Evolutionary conservation across 1,139 yeast genomes (phyloP), one percentile per base, ranked within the genome.

Genomic region (Candida sp.): DNA sequence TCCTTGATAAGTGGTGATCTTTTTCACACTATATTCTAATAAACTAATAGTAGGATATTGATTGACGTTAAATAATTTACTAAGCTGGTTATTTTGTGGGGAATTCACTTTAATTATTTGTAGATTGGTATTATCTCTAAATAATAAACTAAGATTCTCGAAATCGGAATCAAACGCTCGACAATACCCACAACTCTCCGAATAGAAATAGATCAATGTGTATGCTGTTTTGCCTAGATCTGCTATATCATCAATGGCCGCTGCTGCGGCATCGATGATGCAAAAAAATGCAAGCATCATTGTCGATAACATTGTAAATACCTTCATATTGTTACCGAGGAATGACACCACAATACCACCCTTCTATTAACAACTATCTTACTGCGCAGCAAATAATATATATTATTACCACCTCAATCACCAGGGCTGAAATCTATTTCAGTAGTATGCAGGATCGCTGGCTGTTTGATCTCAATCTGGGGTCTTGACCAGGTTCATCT

Each of bases 201-300:
- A 64, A 44, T 60, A 66, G 48, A 75, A 75, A 52, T 70, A 72
- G 21, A 75, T 69, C 37, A 75, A 58, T 4, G 79, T 66, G 49
- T 56, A 69, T 15, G 56, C 55, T 19, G 68, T 59, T 19, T 48
- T 43, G 5, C 51, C 57, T 21, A 66, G 49, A 1, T n/a, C n/a
- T n/a, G n/a, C n/a, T n/a, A n/a, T n/a, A 21, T 11, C 12, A 7
- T 11, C 33, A 21, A 11, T 32, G 6, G 34, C 4, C 2, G 19
- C 6, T 2, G 19, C 34, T 11, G 11, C 6, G 2, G 19, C 34
- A 32, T n/a, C 19, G 11, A 11, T 11, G 11, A 25, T 25, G 29
- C 29, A 25, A 11, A 25, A 25, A 2, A 25, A 7, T 8, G 29
- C 29, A 25, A 25, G 11, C 7, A 25, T 2, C 11, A 25, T 2